Percentiles rank a stretch among this genome's conserved stretches.
These are phyloP conservation scores for Oryza glaberrima DNA, from an alignment of 176 grass and related monocot genomes.

Conservation along the genomic window DNA sequence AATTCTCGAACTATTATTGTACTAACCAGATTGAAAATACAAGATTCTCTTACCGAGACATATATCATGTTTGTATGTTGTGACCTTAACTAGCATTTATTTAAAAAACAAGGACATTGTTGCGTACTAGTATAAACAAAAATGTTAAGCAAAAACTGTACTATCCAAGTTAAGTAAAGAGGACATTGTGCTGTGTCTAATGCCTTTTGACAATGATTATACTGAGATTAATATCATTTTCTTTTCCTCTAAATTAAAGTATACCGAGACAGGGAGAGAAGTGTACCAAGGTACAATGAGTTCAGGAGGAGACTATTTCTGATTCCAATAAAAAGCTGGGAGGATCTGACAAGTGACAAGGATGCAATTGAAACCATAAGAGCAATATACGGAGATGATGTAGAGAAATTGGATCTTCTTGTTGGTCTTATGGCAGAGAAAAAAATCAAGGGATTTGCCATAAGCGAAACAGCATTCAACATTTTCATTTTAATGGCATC, in stretches of 20 bases:
- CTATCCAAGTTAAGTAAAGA: slow-evolving; percentile 32
- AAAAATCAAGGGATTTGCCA: slow-evolving; percentile 70
- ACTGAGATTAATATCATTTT: slow-evolving; percentile 28
- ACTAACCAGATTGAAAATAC: slow-evolving; percentile 33
- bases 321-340: slow-evolving; percentile 61
- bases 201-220: slow-evolving; percentile 31
- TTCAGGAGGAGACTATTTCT: slow-evolving; percentile 49
- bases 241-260: slow-evolving; percentile 42
- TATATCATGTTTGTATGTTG: slow-evolving; percentile 18
- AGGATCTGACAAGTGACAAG: slow-evolving; percentile 61
- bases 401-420: slow-evolving; percentile 71
- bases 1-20: slow-evolving; percentile 29
- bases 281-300: slow-evolving; percentile 61
- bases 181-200: slow-evolving; percentile 14
- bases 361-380: slow-evolving; percentile 48
- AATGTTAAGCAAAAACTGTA: slow-evolving; percentile 29
- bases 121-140: slow-evolving; percentile 37
- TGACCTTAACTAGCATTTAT: slow-evolving; percentile 26
- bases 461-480: slow-evolving; percentile 70
- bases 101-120: slow-evolving; percentile 23
- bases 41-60: slow-evolving; percentile 19
- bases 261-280: slow-evolving; percentile 63
- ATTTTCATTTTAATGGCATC: slow-evolving; percentile 68
- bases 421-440: slow-evolving; percentile 75
- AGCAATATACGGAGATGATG: slow-evolving; percentile 61